Conservation (phyloP, 2,329 filamentous ascomycete species). For the Neophaeococcomyces aloes region DNA sequence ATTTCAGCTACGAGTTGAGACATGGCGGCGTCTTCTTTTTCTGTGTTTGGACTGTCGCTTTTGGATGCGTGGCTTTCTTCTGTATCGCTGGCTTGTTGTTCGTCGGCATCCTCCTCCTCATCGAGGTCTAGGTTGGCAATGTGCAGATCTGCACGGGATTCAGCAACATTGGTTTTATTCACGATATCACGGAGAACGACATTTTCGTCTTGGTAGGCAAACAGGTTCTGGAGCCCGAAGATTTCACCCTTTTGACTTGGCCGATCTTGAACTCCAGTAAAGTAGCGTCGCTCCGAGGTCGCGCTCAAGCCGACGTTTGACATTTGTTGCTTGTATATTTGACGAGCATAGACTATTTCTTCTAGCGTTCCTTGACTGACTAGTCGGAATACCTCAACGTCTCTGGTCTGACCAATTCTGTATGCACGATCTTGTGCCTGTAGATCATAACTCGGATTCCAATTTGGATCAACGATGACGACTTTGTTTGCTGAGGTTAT, state of each 20-base stretch:
- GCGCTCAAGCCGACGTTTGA: constrained; percentile 96
- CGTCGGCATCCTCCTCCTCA: constrained; percentile 18
- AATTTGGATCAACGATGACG: constrained; percentile 91
- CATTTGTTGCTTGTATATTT: constrained; percentile 98
- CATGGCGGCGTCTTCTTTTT: constrained; percentile 55
- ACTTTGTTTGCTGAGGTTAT: constrained; percentile 98
- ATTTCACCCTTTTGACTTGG: constrained; percentile 79
- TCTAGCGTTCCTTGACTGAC: constrained; percentile 88
- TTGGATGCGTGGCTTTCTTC: neutral
- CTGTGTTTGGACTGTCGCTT: constrained; percentile 18
- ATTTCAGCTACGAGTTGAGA: constrained; percentile 59
- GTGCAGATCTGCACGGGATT: constrained; percentile 73
- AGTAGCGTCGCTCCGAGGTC: constrained; percentile 84
- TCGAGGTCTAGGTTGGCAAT: constrained; percentile 64
- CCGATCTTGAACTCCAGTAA: constrained; percentile 83
- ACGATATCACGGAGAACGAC: constrained; percentile 87
- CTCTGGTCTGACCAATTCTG: constrained; percentile 80
- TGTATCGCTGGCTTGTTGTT: constrained; percentile 13
- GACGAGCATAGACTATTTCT: constrained; percentile 90
- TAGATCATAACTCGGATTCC: constrained; percentile 90
- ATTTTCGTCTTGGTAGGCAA: constrained; percentile 62
- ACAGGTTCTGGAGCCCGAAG: constrained; percentile 79
- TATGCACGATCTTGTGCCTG: constrained; percentile 96
- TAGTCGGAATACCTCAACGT: constrained; percentile 91
- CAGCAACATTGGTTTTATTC: constrained; percentile 95